These are phyloP conservation scores for Ganoderma lingzhi DNA, from an alignment of 1,284 basidiomycete species.

Conservation along the genomic window DNA sequence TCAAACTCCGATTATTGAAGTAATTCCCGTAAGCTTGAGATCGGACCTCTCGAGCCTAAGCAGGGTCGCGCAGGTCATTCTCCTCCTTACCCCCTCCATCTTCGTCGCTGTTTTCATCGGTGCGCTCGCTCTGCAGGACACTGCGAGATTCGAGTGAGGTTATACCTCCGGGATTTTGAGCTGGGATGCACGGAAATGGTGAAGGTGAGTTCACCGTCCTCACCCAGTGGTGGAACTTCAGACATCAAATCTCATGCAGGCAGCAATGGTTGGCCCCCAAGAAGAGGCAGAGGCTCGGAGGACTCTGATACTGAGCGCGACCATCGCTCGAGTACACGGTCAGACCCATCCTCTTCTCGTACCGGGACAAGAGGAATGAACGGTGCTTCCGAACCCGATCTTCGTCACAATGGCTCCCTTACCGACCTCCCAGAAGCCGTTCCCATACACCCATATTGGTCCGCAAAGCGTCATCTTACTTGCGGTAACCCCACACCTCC, in stretches of 20 bases:
- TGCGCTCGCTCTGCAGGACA: slow-evolving; percentile 11
- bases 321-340: slow-evolving; percentile 49
- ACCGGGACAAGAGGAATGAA: slow-evolving; percentile 39
- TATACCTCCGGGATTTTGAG: slow-evolving; percentile 3
- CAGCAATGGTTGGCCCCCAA: slow-evolving; percentile 30
- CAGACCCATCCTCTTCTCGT: slow-evolving; percentile 52
- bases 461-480: slow-evolving; percentile 86
- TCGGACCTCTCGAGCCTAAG: not conserved
- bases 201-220: slow-evolving; percentile 26
- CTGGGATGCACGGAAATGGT: slow-evolving; percentile 31
- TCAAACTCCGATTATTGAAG: slow-evolving; percentile 3
- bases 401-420: slow-evolving; percentile 47
- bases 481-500: slow-evolving; percentile 84
- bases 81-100: not conserved
- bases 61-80: slow-evolving; percentile 7
- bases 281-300: slow-evolving; percentile 41
- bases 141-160: slow-evolving; percentile 13
- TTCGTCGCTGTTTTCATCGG: slow-evolving; percentile 4
- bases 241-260: slow-evolving; percentile 19
- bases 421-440: slow-evolving; percentile 57
- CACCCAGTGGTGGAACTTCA: slow-evolving; percentile 1
- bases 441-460: slow-evolving; percentile 80
- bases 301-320: slow-evolving; percentile 58
- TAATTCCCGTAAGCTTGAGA: not conserved
- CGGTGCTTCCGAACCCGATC: slow-evolving; percentile 44